A percentile compares a stretch with the other conserved stretches of the same genome.
These are phyloP conservation scores for Fusarium temperatum DNA, from an alignment of 2,329 filamentous ascomycete genomes.

Conservation along the genomic window DNA sequence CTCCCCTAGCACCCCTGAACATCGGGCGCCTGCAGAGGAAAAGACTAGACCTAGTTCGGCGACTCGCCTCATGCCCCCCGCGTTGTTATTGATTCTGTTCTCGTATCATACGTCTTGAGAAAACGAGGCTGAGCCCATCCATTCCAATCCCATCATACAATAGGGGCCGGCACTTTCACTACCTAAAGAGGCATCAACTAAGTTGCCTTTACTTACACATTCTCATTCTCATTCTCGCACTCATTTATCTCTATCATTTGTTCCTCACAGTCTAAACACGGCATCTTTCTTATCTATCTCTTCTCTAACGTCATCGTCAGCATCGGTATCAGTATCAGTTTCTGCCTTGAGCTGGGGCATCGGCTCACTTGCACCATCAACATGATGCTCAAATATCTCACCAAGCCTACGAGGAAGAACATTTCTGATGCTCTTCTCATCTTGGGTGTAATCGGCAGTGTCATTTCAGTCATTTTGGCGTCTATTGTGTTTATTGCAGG, in stretches of 20 bases:
- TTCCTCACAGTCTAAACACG: not conserved
- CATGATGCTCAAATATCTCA: constrained; percentile 23
- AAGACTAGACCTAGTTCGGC: constrained; percentile 19
- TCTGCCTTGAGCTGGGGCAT: constrained; percentile 3
- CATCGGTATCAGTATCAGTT: not conserved
- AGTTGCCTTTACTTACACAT: not conserved
- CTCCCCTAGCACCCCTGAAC: constrained; percentile 13
- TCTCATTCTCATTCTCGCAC: not conserved
- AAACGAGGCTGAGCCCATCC: constrained; percentile 24
- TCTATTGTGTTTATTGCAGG: constrained; percentile 36
- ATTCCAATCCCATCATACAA: constrained; percentile 3
- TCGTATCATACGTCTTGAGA: constrained; percentile 25
- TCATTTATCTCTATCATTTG: not conserved
- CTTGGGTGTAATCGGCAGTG: constrained; percentile 34
- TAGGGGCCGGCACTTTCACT: constrained; percentile 20
- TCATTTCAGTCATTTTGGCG: constrained; percentile 30
- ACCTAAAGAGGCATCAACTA: not conserved
- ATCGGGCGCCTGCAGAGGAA: not conserved
- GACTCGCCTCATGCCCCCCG: constrained; percentile 11
- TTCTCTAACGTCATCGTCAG: constrained; percentile 15
- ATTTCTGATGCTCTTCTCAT: constrained; percentile 27
- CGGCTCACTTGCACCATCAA: constrained; percentile 9
- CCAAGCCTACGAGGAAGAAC: constrained; percentile 27
- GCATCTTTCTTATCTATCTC: not conserved
- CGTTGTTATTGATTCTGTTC: constrained; percentile 19